A percentile compares a stretch with the other conserved stretches of the same genome.
These are phyloP conservation scores for Trichomonas vaginalis DNA, from an alignment of 208 protist species.

Conservation along the genomic window DNA sequence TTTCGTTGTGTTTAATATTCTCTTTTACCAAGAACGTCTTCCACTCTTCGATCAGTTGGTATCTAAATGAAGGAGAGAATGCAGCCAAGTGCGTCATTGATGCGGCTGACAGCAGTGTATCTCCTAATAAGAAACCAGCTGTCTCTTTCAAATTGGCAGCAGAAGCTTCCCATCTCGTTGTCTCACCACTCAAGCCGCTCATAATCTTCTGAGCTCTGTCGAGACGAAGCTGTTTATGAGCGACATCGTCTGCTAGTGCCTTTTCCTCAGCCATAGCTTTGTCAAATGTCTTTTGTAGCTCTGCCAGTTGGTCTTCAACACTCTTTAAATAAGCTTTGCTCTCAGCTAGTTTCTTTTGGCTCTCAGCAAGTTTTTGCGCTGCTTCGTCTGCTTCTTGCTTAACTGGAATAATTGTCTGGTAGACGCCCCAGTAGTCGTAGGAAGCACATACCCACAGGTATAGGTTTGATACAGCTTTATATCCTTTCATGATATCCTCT, in stretches of 20 bases:
- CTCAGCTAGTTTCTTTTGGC: constrained; percentile 16
- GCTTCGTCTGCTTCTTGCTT: constrained; percentile 69
- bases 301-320: constrained; percentile 69
- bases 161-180: constrained; percentile 65
- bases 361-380: constrained; percentile 49
- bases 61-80: constrained; percentile 79
- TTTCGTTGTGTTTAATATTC: constrained; percentile 69
- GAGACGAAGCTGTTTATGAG: constrained; percentile 28
- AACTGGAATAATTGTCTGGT: constrained; percentile 82
- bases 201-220: constrained; percentile 68
- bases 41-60: constrained; percentile 70
- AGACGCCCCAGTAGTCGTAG: constrained; percentile 61
- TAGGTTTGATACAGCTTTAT: constrained; percentile 36
- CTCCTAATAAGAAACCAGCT: constrained; percentile 57
- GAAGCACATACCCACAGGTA: constrained; percentile 44
- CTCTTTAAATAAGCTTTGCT: constrained; percentile 50
- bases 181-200: constrained; percentile 75
- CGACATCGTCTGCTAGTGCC: constrained; percentile 24
- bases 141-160: constrained; percentile 41
- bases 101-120: constrained; percentile 76
- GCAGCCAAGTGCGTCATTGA: constrained; percentile 90
- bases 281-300: constrained; percentile 69
- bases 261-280: constrained; percentile 65
- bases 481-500: background rate
- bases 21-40: constrained; percentile 61